Evolutionary conservation across 306 rosid species (phyloP), one percentile per base, ranked within the genome.

Genomic region (Lathyrus tuberosus): DNA sequence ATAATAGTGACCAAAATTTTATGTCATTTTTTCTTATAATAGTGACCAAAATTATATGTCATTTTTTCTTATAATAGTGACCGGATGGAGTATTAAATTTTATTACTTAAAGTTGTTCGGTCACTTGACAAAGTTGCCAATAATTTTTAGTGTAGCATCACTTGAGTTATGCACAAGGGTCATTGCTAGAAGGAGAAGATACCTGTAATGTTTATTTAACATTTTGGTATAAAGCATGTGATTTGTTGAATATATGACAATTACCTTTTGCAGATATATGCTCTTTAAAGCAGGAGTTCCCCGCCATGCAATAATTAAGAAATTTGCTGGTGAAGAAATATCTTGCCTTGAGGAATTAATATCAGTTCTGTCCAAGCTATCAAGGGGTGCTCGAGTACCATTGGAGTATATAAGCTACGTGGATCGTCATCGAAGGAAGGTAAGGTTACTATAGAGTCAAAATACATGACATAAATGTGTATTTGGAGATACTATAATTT

Each of bases 401-500:
- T 69, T 93, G 85, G 97, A 93, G 79, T 93, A 85, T 78, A 73
- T 90, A 76, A 83, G 88, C 87, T 77, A 90, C 64, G 57, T 24
- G 60, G 98, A 93, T 75, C 97, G 98, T 76, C 89, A 93, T 73
- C 88, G 96, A 62, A 85, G 96, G 77, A 90, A 93, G 98, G 98
- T 92, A 79, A 74, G 43, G 71, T 76, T 67, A 71, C 69, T 75
- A 40, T 60, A 1, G 71, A 22, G 17, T 43, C 10, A 18, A 53
- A 6, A 5, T 5, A 17, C 56, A 11, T 48, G 48, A 26, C 26
- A 64, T 17, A 24, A 52, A 47, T 71, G 58, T 67, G 59, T 70
- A 53, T 56, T 59, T 47, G 28, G 71, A 65, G 49, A 18, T 66
- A 62, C 69, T 51, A 62, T 47, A 24, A 22, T 64, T 43, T 54